Base-by-base conservation (phyloP, 2,329 filamentous ascomycete genomes). In the Cladosporium colombiae region DNA sequence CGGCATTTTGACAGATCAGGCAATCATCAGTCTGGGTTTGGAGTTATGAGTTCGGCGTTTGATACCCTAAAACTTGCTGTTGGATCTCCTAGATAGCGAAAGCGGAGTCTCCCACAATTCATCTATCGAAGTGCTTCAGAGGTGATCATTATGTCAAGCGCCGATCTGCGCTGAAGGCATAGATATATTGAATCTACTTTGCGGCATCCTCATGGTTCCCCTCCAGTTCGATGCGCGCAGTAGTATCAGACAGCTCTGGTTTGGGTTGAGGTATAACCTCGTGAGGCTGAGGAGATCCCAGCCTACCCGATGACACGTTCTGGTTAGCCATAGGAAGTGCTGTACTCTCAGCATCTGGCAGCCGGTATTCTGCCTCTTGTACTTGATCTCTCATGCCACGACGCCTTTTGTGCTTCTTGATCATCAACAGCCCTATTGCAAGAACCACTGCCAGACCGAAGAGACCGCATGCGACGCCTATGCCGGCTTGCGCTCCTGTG, bases 401-500 rank as follows among this genome's bases (percentile, higher is more conserved):
- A 8, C 29, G 44, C 44, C 52, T 52, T 25, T 62, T 62, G n/a
- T 52, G 27, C n/a, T 25, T 62, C 44, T 46, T 52, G 27, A 62
- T 31, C 46, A 62, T 18, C 1, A 62, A 4, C 25, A 62, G 29
- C 25, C 29, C 59, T 21, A 62, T 21, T n/a, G 23, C 59, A 18
- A 62, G 44, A n/a, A 62, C 33, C 11, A 31, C 59, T 33, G 46
- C 59, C 11, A 62, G 29, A 1, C 59, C 59, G 21, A 62, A 33
- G 18, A 62, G 44, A 8, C 65, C 65, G 37, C 65, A 67, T 33
- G 62, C 65, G 10, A 58, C 65, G 46, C 65, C 65, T 21, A 67
- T 67, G 21, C 65, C 65, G 2, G 62, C 62, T 57, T 65, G 23
- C 37, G 65, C 56, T 49, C 55, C 62, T 21, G 55, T 61, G 49